Evolutionary conservation across 2,329 filamentous ascomycete genomes (phyloP).

Genomic region (Scopulariopsis brevicaulis): DNA sequence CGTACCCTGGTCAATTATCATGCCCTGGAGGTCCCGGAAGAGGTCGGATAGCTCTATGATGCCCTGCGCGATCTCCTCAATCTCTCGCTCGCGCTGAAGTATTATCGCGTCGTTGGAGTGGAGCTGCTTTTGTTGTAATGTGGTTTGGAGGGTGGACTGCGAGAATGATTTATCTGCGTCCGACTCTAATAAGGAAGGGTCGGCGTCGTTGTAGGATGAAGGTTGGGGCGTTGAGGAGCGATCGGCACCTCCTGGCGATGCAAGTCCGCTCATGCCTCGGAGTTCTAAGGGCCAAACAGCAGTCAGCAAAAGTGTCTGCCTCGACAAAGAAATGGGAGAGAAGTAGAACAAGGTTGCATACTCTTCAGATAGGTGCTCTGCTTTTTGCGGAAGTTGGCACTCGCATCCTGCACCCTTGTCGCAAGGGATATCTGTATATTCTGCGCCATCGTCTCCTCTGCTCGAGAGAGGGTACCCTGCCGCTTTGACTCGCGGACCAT

Average conservation of each 20-base stretch:
- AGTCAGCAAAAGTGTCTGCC: background rate
- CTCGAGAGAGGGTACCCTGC: constrained; percentile 60
- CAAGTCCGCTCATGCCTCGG: constrained; percentile 54
- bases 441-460: constrained; percentile 89
- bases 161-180: constrained; percentile 90
- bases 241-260: constrained; percentile 37
- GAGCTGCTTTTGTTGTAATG: constrained; percentile 53
- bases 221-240: constrained; percentile 38
- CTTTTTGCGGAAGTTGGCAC: constrained; percentile 89
- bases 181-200: constrained; percentile 84
- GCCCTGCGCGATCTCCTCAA: constrained; percentile 94
- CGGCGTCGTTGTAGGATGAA: constrained; percentile 49
- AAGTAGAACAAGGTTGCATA: too few species aligned
- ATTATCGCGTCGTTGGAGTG: constrained; percentile 76
- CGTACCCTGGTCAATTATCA: constrained; percentile 89
- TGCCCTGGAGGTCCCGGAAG: constrained; percentile 88
- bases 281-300: constrained; percentile 44
- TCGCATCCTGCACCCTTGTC: constrained; percentile 79
- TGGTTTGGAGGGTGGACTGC: constrained; percentile 76
- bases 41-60: constrained; percentile 96
- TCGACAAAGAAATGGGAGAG: background rate
- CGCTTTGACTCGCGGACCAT: constrained; percentile 76
- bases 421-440: constrained; percentile 93
- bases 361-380: constrained; percentile 94
- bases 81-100: constrained; percentile 86